phyloP scores from a whole-genome alignment of 352 stramenopile genomes.

The Globisporangium paddicum region DNA sequence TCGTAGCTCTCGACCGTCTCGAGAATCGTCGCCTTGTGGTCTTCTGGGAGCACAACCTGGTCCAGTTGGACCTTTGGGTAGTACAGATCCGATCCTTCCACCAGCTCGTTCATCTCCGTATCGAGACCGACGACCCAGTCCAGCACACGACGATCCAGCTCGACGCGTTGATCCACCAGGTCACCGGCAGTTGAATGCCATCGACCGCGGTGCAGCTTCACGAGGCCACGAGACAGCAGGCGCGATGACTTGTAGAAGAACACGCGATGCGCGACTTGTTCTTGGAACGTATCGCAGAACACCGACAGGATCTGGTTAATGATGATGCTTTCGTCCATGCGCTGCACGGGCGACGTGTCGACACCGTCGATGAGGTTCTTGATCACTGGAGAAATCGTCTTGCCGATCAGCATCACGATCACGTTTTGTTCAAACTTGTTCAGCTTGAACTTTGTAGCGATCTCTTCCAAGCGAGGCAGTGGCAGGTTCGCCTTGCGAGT shows the following conservation, averaged over 20 bases:
- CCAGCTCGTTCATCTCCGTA: constrained; percentile 88
- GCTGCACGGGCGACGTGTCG: constrained; percentile 78
- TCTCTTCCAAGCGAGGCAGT: constrained; percentile 70
- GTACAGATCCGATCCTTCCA: constrained; percentile 87
- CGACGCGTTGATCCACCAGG: constrained; percentile 83
- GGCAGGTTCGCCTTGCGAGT: constrained; percentile 53
- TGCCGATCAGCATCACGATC: constrained; percentile 89
- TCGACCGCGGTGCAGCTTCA: constrained; percentile 75
- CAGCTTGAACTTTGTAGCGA: constrained; percentile 76
- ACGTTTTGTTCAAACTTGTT: constrained; percentile 88
- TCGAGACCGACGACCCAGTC: constrained; percentile 87
- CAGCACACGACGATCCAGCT: constrained; percentile 79
- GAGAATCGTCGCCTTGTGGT: constrained; percentile 79
- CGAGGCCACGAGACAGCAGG: constrained; percentile 64
- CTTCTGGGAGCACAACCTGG: constrained; percentile 81
- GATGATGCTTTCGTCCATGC: constrained; percentile 88
- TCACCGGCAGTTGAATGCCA: constrained; percentile 83
- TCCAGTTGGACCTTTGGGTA: constrained; percentile 77
- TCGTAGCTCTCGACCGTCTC: constrained; percentile 83
- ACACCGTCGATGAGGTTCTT: constrained; percentile 86
- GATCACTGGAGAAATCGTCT: constrained; percentile 87
- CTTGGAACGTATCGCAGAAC: constrained; percentile 87
- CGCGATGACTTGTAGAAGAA: constrained; percentile 89
- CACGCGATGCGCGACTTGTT: constrained; percentile 80
- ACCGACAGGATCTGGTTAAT: constrained; percentile 88